phyloP scores from a whole-genome alignment of 2,329 filamentous ascomycete genomes.

The Scopulariopsis brevicaulis region DNA sequence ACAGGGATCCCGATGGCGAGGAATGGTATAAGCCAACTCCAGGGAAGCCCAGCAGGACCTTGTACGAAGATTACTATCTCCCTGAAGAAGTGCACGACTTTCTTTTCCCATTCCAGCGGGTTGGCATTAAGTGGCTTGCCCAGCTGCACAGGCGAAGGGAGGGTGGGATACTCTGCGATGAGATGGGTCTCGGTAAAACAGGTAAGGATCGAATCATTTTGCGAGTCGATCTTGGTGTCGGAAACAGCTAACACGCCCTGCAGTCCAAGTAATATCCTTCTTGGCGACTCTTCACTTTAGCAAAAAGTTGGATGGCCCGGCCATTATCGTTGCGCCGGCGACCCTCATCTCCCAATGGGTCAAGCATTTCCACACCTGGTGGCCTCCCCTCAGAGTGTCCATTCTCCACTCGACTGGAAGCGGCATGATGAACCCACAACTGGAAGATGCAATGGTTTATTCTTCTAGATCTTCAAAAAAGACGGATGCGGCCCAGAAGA shows the following conservation, averaged over 20 bases:
- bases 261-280: slow-evolving; percentile 57
- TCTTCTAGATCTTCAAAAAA: slow-evolving; percentile 31
- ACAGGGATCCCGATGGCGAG: slow-evolving; percentile 18
- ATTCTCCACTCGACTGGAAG: slow-evolving; percentile 93
- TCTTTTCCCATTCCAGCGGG: slow-evolving; percentile 94
- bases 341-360: slow-evolving; percentile 97
- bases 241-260: neutral
- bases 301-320: slow-evolving; percentile 68
- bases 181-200: slow-evolving; percentile 98
- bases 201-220: slow-evolving; percentile 10
- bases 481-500: slow-evolving; percentile 60
- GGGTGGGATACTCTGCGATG: slow-evolving; percentile 90
- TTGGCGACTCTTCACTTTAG: slow-evolving; percentile 89
- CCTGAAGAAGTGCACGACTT: slow-evolving; percentile 90
- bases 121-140: slow-evolving; percentile 90
- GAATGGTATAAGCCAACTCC: slow-evolving; percentile 78
- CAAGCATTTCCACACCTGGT: slow-evolving; percentile 97
- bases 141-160: slow-evolving; percentile 84
- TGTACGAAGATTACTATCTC: slow-evolving; percentile 66
- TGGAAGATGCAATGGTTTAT: slow-evolving; percentile 32
- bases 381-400: slow-evolving; percentile 94
- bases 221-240: neutral
- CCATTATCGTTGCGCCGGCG: slow-evolving; percentile 86
- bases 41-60: slow-evolving; percentile 61
- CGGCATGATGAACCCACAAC: slow-evolving; percentile 81